A percentile compares a stretch with the other conserved stretches of the same genome.
Conservation (phyloP, 768 basidiomycete genomes). For the Leucosporidium yakuticum region DNA sequence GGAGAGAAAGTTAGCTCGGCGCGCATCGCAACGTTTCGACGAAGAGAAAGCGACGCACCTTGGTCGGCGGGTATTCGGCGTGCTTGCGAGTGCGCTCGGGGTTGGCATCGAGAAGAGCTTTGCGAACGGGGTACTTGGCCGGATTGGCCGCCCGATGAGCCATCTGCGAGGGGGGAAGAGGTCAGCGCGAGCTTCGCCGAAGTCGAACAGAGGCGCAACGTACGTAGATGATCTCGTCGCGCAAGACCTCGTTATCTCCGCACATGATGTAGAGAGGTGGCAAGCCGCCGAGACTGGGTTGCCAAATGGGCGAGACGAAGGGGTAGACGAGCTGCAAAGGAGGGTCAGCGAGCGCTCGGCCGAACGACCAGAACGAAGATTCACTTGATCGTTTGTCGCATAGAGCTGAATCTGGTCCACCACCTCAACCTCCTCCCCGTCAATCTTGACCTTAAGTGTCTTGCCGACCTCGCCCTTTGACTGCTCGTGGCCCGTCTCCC, state of each 20-base stretch:
- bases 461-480: constrained; percentile 21
- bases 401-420: constrained; percentile 67
- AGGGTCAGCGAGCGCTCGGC: constrained; percentile 37
- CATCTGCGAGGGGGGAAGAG: constrained; percentile 1
- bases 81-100: constrained; percentile 32
- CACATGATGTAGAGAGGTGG: constrained; percentile 76
- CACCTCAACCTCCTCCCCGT: constrained; percentile 43
- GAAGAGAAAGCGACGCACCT: constrained; percentile 9
- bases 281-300: constrained; percentile 79
- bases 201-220: constrained; percentile 23
- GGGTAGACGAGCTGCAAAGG: constrained; percentile 51
- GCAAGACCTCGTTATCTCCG: constrained; percentile 81
- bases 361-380: constrained; percentile 14
- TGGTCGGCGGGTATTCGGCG: constrained; percentile 32
- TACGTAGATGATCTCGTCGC: constrained; percentile 88
- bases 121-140: constrained; percentile 58
- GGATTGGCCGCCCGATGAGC: constrained; percentile 91
- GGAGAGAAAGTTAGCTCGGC: neutral
- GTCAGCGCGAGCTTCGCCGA: constrained; percentile 5
- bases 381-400: constrained; percentile 63
- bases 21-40: too few relatives aligned
- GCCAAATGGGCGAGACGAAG: constrained; percentile 70
- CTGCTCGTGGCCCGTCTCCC: neutral
- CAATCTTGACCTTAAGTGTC: constrained; percentile 38
- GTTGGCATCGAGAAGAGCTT: constrained; percentile 52